Base-by-base conservation (phyloP, 306 rosid species). In the Prinsepia uniflora region DNA sequence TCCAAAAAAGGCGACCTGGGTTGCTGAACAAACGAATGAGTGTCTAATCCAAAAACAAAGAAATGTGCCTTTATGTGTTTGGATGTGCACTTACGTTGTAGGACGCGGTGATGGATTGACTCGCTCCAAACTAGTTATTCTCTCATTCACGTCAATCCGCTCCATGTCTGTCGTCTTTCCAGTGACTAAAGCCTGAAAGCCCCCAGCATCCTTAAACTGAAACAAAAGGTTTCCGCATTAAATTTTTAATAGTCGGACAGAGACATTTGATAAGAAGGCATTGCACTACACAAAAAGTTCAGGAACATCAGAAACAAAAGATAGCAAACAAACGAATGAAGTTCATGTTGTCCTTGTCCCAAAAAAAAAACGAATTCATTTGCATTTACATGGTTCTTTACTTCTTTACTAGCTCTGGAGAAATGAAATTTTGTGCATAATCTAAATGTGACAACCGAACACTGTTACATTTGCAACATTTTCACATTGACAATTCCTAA, bases 81-180 rank as follows among this genome's bases (percentile, higher is more conserved):
- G 4, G 66, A 58, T 18, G 48, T 66, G 65, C 75, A 57, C 91
- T 76, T 80, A 95, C 97, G 99, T 95, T 10, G 97, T 89, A 65
- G 99, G 99, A 42, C 97, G 94, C 46, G 96, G 91, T 13, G 97
- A 83, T 41, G 99, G 97, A 88, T 91, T 95, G 79, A 95, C 96
- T 52, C 97, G 84, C 86, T 95, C 97, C 79, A 95, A 91, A 72
- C 86, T 84, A 47, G 90, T 95, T 75, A 95, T 91, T 87, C 97
- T 89, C 79, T 95, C 97, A 80, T 84, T 95, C 75, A 91, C 97
- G 76, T 95, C 99, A 77, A 95, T 87, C 62, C 77, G 87, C 58
- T 89, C 95, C 84, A 86, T 66, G 24, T 86, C 97, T 5, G 89
- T 85, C 14, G 88, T 86, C 87, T 84, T 91, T 60, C 99, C 99